phyloP scores from a whole-genome alignment of 1,139 yeast genomes.

The Yamadazyma triangularis region DNA sequence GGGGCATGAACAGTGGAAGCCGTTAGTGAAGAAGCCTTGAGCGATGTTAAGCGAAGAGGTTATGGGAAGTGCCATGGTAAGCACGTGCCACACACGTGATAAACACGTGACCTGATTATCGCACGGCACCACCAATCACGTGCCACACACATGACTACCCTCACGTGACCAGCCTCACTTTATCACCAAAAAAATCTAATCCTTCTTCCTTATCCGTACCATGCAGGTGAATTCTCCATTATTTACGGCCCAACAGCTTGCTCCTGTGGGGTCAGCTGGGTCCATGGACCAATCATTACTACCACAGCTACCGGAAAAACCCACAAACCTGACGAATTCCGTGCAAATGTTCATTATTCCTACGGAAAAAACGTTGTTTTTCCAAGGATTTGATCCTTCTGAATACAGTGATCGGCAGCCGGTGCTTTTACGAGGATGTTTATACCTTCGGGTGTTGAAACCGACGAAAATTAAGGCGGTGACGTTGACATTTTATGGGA shows the following conservation, averaged over 20 bases:
- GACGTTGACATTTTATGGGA: conserved; percentile 64
- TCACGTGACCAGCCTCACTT: too few species aligned
- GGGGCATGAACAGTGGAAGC: too few species aligned
- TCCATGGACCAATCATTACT: conserved; percentile 13
- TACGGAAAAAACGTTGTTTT: conserved; percentile 75
- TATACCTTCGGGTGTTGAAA: conserved; percentile 66
- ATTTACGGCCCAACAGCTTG: conserved; percentile 29
- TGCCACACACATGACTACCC: too few species aligned
- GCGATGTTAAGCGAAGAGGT: too few species aligned
- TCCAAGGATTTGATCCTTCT: conserved; percentile 72
- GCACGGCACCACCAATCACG: too few species aligned
- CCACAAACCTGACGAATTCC: conserved; percentile 43
- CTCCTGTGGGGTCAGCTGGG: conserved; percentile 12
- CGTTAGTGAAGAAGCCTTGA: too few species aligned
- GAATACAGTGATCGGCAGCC: conserved; percentile 75
- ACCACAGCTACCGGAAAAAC: conserved; percentile 48
- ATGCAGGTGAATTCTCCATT: conserved; percentile 21
- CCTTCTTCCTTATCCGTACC: too few species aligned
- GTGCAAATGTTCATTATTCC: conserved; percentile 53
- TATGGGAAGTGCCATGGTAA: too few species aligned
- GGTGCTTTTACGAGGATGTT: conserved; percentile 76
- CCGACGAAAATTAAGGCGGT: conserved; percentile 72
- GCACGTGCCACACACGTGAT: too few species aligned
- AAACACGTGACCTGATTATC: too few species aligned
- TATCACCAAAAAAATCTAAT: too few species aligned